Evolutionary conservation across 129 eudicot species (phyloP).

Genomic region (Calendula officinalis): DNA sequence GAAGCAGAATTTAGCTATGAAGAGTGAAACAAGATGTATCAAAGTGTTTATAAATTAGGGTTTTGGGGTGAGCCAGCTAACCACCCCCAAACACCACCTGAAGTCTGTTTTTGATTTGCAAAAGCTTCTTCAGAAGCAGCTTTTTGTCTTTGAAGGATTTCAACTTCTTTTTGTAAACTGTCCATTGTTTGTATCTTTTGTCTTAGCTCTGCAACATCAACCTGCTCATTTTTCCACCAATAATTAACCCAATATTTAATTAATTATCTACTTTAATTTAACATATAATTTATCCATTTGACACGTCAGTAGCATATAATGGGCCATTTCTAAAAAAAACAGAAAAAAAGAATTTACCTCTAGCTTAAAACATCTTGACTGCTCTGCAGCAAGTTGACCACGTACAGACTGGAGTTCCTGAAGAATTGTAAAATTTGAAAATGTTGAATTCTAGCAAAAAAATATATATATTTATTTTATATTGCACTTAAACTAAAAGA

Average conservation of each 20-base stretch:
- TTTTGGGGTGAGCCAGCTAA: conserved; percentile 70
- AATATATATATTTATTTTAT: not conserved
- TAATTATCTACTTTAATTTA: not conserved
- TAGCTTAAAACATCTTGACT: conserved; percentile 98
- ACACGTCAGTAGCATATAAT: no score
- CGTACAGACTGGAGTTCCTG: conserved; percentile 99
- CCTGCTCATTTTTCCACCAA: conserved; percentile 46
- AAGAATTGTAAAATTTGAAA: conserved; percentile 23
- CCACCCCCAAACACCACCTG: conserved; percentile 99
- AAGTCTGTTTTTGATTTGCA: conserved; percentile 76
- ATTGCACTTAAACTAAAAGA: not conserved
- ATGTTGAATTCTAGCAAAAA: not conserved
- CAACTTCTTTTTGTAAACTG: conserved; percentile 83
- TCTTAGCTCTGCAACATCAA: conserved; percentile 92
- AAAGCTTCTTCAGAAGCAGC: conserved; percentile 98
- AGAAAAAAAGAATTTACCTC: conserved; percentile 57
- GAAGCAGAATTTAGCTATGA: conserved; percentile 25
- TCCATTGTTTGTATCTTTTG: conserved; percentile 98
- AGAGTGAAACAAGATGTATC: conserved; percentile 18
- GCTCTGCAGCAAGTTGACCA: conserved; percentile 94
- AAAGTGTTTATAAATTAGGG: conserved; percentile 16
- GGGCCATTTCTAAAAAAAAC: not conserved
- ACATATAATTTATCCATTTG: not conserved
- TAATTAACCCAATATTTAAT: not conserved
- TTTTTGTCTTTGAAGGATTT: conserved; percentile 85